phyloP scores from a whole-genome alignment of 1,284 basidiomycete species.

The Tilletia walkeri region DNA sequence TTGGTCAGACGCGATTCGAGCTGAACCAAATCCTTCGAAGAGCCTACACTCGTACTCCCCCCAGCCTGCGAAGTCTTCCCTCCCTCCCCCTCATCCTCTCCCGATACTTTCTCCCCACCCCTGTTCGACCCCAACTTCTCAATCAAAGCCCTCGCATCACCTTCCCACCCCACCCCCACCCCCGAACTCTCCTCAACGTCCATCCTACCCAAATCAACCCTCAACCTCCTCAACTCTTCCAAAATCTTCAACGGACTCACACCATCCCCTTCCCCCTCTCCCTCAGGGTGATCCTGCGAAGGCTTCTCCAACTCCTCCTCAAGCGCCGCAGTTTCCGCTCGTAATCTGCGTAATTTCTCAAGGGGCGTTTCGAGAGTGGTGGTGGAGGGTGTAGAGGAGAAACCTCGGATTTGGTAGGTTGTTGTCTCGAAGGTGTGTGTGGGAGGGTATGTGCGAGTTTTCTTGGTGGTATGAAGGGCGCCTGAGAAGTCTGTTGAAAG shows the following conservation, averaged over 20 bases:
- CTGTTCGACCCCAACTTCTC: constrained; percentile 15
- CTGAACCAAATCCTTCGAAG: constrained; percentile 4
- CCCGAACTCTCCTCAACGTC: constrained; percentile 21
- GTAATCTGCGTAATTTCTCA: constrained; percentile 57
- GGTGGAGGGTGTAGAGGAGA: neutral
- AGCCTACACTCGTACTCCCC: neutral
- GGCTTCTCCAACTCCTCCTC: constrained; percentile 55
- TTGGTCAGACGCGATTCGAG: neutral
- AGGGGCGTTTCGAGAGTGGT: constrained; percentile 53
- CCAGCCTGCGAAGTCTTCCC: constrained; percentile 13
- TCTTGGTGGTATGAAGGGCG: constrained; percentile 1
- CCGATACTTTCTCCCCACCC: constrained; percentile 27
- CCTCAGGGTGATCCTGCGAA: neutral
- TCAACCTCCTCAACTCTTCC: constrained; percentile 40
- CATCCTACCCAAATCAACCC: constrained; percentile 20
- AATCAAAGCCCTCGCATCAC: constrained; percentile 7
- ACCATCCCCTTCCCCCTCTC: constrained; percentile 30
- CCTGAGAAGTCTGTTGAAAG: constrained; percentile 17
- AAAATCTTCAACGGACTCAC: constrained; percentile 25
- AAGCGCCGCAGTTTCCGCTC: constrained; percentile 59
- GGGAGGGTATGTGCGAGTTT: constrained; percentile 9
- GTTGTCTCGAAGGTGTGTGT: constrained; percentile 22
- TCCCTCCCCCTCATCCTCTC: constrained; percentile 34
- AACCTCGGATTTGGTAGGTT: constrained; percentile 21
- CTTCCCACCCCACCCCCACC: constrained; percentile 15